phyloP scores from a whole-genome alignment of 371 early-diverging fungal genomes.

The Umbelopsis sp. region DNA sequence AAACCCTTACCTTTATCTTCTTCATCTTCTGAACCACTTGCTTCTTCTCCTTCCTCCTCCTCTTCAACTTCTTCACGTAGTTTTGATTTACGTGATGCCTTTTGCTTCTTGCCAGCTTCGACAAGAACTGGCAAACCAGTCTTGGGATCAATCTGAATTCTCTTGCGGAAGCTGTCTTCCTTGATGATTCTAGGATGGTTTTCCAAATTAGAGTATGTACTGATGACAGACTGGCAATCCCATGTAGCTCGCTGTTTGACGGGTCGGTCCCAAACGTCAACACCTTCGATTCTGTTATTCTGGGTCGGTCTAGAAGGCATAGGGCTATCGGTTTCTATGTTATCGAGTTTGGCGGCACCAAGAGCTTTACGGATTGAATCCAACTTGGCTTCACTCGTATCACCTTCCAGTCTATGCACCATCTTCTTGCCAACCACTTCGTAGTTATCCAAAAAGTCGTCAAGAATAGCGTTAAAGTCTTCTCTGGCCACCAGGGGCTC shows the following conservation, averaged over 20 bases:
- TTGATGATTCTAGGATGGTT: constrained; percentile 79
- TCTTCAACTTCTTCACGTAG: constrained; percentile 31
- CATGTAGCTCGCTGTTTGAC: constrained; percentile 63
- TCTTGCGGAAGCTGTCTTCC: constrained; percentile 49
- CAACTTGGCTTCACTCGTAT: constrained; percentile 62
- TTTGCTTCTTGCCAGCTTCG: constrained; percentile 47
- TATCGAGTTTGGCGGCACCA: constrained; percentile 39
- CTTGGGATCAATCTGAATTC: constrained; percentile 63
- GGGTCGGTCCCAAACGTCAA: constrained; percentile 48
- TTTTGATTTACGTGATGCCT: constrained; percentile 22
- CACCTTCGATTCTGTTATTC: constrained; percentile 34
- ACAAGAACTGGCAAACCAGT: constrained; percentile 68
- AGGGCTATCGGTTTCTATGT: constrained; percentile 25
- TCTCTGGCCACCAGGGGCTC: constrained; percentile 46
- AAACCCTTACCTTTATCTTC: constrained; percentile 21
- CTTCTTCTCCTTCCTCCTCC: constrained; percentile 34
- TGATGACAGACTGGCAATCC: constrained; percentile 83
- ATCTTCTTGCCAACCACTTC: constrained; percentile 79
- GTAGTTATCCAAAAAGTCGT: constrained; percentile 88
- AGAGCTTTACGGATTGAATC: constrained; percentile 72
- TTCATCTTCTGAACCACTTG: constrained; percentile 52
- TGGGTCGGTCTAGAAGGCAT: constrained; percentile 21
- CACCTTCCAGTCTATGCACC: constrained; percentile 70
- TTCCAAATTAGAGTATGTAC: constrained; percentile 84
- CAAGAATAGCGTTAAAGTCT: constrained; percentile 77